Evolutionary conservation across 768 basidiomycete species (phyloP), one percentile per base, ranked within the genome.

Genomic region (Lactarius hengduanensis): DNA sequence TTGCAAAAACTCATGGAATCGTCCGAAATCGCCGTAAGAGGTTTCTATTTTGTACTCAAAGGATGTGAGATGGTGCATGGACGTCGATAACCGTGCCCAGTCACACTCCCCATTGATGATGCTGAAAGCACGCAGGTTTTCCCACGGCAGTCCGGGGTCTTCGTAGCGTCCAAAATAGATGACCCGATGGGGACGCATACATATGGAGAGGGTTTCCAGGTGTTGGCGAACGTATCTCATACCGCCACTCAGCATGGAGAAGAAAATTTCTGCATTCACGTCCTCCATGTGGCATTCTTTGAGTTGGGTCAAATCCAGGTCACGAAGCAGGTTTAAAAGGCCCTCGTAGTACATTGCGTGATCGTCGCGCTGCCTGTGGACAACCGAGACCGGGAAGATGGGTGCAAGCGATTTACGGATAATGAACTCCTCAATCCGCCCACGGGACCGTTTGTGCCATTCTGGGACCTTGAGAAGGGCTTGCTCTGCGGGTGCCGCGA

Each of bases 391-490:
- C 57, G 3, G 69, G 65, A 18, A 80, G 41, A 28, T 62, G 67
- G 9, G 80, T 75, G 32, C 62, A 15, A 63, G 57, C 26, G 66
- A 63, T 41, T 59, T 55, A 15, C 57, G 41, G 41, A 67, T 32
- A 20, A n/a, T 56, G 30, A 67, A 50, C 28, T 68, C 62, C 41
- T 65, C 41, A 13, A 92, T 81, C 32, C 75, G 75, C 2, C 83
- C 82, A 50, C 77, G 76, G 26, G 89, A 84, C 32, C 85, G 84
- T 59, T 80, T 74, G 54, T 82, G 75, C 90, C 90, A 92, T 20
- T 80, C 62, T 56, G 79, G 79, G 10, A 80, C 78, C 72, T 91
- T 92, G 53, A 75, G 76, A 3, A 75, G 73, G 0, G 88, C 84
- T 32, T 77, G 77, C 40, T 74, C 77, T 30, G 74, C 72, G 13